Percentiles rank a stretch among this genome's conserved stretches.
Evolutionary conservation across 2,329 filamentous ascomycete genomes (phyloP).

Genomic region (Aspergillus nomiae): DNA sequence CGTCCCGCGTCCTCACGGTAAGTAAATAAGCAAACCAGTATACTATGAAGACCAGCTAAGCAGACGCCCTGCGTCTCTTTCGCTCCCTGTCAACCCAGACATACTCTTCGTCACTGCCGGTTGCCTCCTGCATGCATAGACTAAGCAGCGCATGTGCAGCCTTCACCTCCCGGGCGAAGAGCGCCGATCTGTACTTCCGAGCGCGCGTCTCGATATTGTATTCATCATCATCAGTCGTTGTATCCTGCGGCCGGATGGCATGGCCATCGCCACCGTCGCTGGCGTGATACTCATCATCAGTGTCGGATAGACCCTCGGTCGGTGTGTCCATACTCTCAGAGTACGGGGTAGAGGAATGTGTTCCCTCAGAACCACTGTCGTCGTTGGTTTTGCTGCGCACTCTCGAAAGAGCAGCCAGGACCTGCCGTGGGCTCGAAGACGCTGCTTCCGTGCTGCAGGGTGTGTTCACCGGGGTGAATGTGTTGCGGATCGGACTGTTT

Average conservation of each 20-base stretch:
- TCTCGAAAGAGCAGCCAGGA: slow-evolving; percentile 25
- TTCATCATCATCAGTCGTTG: neutral
- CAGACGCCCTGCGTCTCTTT: slow-evolving; percentile 23
- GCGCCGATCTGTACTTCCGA: slow-evolving; percentile 13
- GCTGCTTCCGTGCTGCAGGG: slow-evolving; percentile 29
- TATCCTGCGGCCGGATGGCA: neutral
- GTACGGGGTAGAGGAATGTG: neutral
- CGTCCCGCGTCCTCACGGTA: neutral
- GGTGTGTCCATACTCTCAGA: slow-evolving; percentile 16
- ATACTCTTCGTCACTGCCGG: slow-evolving; percentile 18
- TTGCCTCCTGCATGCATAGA: slow-evolving; percentile 36
- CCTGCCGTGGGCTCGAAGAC: slow-evolving; percentile 17
- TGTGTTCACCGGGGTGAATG: slow-evolving; percentile 48
- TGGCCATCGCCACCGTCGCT: slow-evolving; percentile 26
- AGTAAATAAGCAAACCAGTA: too few species aligned
- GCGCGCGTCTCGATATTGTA: slow-evolving; percentile 9
- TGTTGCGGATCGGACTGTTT: slow-evolving; percentile 38
- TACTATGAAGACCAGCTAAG: neutral
- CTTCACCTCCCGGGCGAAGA: slow-evolving; percentile 36
- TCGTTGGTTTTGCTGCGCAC: slow-evolving; percentile 12
- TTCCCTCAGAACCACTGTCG: slow-evolving; percentile 9
- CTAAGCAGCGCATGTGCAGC: slow-evolving; percentile 42
- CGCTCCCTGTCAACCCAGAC: neutral
- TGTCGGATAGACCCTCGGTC: slow-evolving; percentile 14
- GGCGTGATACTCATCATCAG: slow-evolving; percentile 20